phyloP scores from a whole-genome alignment of 345 rosid genomes.

The Pugionium dolabratum region DNA sequence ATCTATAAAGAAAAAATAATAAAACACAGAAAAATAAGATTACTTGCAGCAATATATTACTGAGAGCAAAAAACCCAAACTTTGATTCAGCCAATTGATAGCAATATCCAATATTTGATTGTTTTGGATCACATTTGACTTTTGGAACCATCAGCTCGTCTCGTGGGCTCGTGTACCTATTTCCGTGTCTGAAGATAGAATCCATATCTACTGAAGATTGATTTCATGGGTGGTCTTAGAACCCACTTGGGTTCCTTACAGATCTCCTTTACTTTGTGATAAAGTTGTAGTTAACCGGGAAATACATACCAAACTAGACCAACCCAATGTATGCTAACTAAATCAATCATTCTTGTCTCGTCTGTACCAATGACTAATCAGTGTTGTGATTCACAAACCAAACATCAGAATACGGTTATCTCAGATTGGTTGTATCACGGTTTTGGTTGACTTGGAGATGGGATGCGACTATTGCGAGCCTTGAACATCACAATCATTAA shows the following conservation, averaged over 20 bases:
- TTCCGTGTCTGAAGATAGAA: slow-evolving; percentile 4
- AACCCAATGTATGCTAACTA: neutral
- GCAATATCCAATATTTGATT: too few species aligned
- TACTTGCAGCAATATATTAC: slow-evolving; percentile 13
- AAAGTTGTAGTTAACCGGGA: slow-evolving; percentile 11
- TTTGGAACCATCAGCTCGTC: too few species aligned
- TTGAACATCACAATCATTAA: slow-evolving; percentile 33
- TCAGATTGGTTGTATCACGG: neutral
- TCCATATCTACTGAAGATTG: slow-evolving; percentile 23
- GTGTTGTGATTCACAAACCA: slow-evolving; percentile 8
- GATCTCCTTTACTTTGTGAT: slow-evolving; percentile 8
- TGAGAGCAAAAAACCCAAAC: slow-evolving; percentile 11
- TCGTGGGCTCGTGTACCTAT: too few species aligned
- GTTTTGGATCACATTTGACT: too few species aligned
- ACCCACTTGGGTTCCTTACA: neutral
- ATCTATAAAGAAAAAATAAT: slow-evolving; percentile 43
- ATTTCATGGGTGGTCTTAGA: slow-evolving; percentile 26
- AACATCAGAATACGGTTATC: neutral
- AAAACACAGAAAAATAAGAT: slow-evolving; percentile 13
- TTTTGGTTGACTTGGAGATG: slow-evolving; percentile 33
- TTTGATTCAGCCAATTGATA: neutral
- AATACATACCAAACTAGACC: neutral
- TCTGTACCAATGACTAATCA: neutral
- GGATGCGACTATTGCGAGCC: slow-evolving; percentile 27
- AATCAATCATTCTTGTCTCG: neutral